These are phyloP conservation scores for Camelina sativa DNA, from an alignment of 345 rosid species.

Conservation along the genomic window DNA sequence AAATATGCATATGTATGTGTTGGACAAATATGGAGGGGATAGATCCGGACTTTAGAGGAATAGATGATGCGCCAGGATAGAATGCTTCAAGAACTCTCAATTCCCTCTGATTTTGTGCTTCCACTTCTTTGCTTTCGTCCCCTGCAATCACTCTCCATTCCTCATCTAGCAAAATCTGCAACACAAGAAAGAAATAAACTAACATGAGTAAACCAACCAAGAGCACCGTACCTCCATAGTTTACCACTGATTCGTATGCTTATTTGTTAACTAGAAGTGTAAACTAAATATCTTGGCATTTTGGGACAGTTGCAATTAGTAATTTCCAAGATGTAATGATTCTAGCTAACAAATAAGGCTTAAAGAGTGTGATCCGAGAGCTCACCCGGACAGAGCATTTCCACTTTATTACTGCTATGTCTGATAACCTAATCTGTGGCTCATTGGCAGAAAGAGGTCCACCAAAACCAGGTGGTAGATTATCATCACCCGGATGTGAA, in stretches of 20 bases:
- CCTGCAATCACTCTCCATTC: conserved; percentile 92
- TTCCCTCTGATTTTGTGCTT: conserved; percentile 77
- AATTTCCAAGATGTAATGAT: conserved; percentile 26
- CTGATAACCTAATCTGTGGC: conserved; percentile 60
- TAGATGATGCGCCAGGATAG: conserved; percentile 85
- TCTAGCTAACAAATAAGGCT: background rate
- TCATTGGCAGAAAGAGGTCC: conserved; percentile 58
- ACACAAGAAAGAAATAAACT: background rate
- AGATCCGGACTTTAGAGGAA: conserved; percentile 74
- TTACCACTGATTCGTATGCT: background rate
- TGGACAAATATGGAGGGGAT: conserved; percentile 21
- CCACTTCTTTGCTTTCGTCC: conserved; percentile 83
- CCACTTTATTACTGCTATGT: conserved; percentile 79
- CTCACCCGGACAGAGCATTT: conserved; percentile 71
- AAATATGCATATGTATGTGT: background rate
- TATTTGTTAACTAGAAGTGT: background rate
- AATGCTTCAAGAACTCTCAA: conserved; percentile 93
- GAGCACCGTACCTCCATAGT: background rate
- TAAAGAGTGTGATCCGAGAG: background rate
- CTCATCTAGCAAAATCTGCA: conserved; percentile 60
- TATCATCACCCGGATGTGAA: conserved; percentile 65
- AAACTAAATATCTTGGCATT: background rate
- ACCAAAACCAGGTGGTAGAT: conserved; percentile 93
- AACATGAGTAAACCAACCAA: background rate
- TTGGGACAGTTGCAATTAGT: conserved; percentile 1